These are phyloP conservation scores for Penicillium salamii DNA, from an alignment of 495 filamentous ascomycete genomes.

Conservation along the genomic window DNA sequence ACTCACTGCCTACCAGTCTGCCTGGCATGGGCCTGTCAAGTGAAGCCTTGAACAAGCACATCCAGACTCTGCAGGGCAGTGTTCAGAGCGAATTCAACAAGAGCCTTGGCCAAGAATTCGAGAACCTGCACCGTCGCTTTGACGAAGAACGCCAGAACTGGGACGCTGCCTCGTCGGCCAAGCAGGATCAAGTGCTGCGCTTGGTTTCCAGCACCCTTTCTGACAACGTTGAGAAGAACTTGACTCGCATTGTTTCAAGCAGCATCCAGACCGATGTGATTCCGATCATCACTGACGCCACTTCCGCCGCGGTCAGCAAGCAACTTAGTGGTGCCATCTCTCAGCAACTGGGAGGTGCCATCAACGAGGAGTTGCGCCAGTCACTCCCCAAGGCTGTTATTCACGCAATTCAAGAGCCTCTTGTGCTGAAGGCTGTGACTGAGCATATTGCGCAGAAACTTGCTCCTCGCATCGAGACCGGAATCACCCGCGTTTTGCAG, in stretches of 20 bases:
- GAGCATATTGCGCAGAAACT: conserved; percentile 68
- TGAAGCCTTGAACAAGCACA: conserved; percentile 47
- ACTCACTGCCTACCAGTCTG: conserved; percentile 2
- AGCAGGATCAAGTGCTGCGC: conserved; percentile 76
- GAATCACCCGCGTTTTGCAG: conserved; percentile 60
- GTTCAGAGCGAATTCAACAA: conserved; percentile 56
- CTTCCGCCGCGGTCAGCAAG: conserved; percentile 54
- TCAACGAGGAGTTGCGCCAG: conserved; percentile 55
- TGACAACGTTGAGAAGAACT: conserved; percentile 81
- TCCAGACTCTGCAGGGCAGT: conserved; percentile 53
- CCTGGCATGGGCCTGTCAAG: conserved; percentile 24
- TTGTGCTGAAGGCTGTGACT: conserved; percentile 64
- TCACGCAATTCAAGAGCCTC: conserved; percentile 65
- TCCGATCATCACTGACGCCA: conserved; percentile 51
- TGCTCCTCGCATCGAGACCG: conserved; percentile 62
- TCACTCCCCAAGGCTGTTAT: conserved; percentile 53
- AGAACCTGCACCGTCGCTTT: conserved; percentile 57
- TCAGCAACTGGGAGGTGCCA: conserved; percentile 43
- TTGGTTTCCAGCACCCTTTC: conserved; percentile 84
- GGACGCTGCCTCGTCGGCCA: conserved; percentile 63
- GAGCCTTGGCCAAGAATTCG: conserved; percentile 55
- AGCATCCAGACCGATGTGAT: conserved; percentile 66
- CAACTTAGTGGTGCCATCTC: conserved; percentile 55
- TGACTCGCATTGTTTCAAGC: conserved; percentile 64
- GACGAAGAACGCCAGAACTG: conserved; percentile 63